These are phyloP conservation scores for Mentha longifolia DNA, from an alignment of 257 asterid species.

Conservation along the genomic window DNA sequence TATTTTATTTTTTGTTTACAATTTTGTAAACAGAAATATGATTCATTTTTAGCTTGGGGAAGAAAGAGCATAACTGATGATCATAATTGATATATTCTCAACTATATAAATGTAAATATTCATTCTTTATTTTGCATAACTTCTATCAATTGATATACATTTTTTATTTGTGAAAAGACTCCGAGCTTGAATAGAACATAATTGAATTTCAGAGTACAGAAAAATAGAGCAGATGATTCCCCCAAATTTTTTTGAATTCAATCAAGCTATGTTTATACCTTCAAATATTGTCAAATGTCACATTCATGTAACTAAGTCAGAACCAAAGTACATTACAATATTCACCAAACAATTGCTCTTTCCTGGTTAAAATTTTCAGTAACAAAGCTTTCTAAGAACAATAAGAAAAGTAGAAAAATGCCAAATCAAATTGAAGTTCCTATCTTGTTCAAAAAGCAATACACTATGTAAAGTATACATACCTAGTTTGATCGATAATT, in stretches of 20 bases:
- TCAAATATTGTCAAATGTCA: no score
- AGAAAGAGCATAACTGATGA: background rate
- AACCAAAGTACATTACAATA: no score
- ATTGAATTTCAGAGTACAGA: background rate
- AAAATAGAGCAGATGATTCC: no score
- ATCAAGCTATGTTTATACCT: no score
- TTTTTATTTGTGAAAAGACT: conserved; percentile 8
- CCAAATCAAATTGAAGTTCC: background rate
- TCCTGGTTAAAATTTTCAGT: no score
- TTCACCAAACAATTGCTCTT: no score
- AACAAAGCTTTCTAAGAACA: no score
- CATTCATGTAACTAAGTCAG: no score
- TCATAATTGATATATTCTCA: background rate
- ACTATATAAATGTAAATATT: background rate
- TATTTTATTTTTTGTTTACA: background rate
- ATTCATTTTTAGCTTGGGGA: conserved; percentile 19
- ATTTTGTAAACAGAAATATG: conserved; percentile 22
- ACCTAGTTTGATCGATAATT: background rate
- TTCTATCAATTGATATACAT: background rate
- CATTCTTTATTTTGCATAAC: background rate
- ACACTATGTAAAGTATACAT: no score
- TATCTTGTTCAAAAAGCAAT: no score
- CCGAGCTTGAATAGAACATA: background rate
- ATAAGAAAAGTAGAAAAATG: background rate
- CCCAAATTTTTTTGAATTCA: no score